phyloP scores from a whole-genome alignment of 2,329 filamentous ascomycete species.

The Colletotrichum sansevieriae region DNA sequence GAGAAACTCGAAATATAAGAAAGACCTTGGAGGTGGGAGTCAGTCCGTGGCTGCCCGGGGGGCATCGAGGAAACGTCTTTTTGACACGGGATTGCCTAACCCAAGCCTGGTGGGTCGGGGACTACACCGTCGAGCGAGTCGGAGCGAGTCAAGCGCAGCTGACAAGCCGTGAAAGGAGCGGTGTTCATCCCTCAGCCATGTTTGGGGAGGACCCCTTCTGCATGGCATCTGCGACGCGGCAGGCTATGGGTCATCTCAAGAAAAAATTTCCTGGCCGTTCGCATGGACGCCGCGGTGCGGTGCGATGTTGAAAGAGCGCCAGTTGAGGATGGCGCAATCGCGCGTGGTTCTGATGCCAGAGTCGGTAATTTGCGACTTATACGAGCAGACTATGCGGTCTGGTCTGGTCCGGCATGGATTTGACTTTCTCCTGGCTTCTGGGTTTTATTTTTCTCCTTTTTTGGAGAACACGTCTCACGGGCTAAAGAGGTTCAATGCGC shows the following conservation, averaged over 20 bases:
- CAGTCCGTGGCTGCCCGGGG: slow-evolving; percentile 16
- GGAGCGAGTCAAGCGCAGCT: slow-evolving; percentile 42
- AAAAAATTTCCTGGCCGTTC: slow-evolving; percentile 40
- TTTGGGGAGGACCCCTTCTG: slow-evolving; percentile 16
- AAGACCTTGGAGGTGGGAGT: slow-evolving; percentile 12
- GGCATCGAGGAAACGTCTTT: slow-evolving; percentile 42
- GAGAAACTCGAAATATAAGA: slow-evolving; percentile 26
- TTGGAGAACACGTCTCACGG: slow-evolving; percentile 4
- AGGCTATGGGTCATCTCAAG: slow-evolving; percentile 30
- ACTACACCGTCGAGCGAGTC: slow-evolving; percentile 37
- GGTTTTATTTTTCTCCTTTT: not conserved
- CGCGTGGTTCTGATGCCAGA: slow-evolving; percentile 38
- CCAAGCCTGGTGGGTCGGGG: slow-evolving; percentile 41
- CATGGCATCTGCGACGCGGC: slow-evolving; percentile 15
- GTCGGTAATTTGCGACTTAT: slow-evolving; percentile 28
- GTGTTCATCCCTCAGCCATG: slow-evolving; percentile 41
- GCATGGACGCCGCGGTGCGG: slow-evolving; percentile 19
- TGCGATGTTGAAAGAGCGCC: slow-evolving; percentile 19
- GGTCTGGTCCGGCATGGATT: slow-evolving; percentile 14
- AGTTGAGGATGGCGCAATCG: slow-evolving; percentile 39
- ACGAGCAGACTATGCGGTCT: slow-evolving; percentile 2
- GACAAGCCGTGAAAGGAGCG: slow-evolving; percentile 36
- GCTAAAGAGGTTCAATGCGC: not conserved
- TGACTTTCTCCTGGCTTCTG: slow-evolving; percentile 4
- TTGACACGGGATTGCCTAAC: slow-evolving; percentile 42